These are phyloP conservation scores for Cenococcum geophilum DNA, from an alignment of 495 filamentous ascomycete species.

Conservation along the genomic window DNA sequence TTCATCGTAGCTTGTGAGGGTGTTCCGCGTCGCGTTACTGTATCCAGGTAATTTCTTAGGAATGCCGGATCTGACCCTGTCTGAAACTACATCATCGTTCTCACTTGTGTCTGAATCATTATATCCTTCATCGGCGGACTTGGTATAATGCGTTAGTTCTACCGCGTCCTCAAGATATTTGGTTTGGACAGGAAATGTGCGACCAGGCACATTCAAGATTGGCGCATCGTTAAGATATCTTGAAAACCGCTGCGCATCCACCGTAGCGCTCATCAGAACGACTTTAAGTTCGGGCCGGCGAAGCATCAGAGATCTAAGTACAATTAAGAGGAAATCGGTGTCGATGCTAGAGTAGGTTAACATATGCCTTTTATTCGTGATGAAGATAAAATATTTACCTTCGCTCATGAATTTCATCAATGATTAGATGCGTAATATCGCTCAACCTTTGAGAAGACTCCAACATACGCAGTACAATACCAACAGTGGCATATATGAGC, in stretches of 20 bases:
- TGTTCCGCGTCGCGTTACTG: constrained; percentile 63
- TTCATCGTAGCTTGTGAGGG: constrained; percentile 71
- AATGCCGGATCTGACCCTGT: constrained; percentile 25
- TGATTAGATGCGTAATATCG: constrained; percentile 84
- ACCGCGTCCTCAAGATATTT: constrained; percentile 89
- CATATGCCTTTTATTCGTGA: not conserved
- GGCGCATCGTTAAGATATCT: constrained; percentile 79
- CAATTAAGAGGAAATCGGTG: constrained; percentile 87
- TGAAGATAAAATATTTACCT: constrained; percentile 29
- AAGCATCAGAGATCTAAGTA: constrained; percentile 72
- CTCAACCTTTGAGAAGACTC: constrained; percentile 77
- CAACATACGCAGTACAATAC: constrained; percentile 95
- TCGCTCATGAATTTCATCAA: constrained; percentile 93
- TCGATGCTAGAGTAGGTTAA: constrained; percentile 56
- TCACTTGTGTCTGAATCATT: constrained; percentile 37
- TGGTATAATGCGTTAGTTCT: constrained; percentile 53
- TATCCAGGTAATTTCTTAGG: constrained; percentile 56
- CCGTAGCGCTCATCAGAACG: constrained; percentile 92
- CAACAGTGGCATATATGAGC: constrained; percentile 77
- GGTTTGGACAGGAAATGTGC: constrained; percentile 85
- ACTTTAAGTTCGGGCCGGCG: constrained; percentile 70
- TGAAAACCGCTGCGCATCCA: constrained; percentile 86
- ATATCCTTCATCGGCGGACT: constrained; percentile 2
- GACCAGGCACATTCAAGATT: constrained; percentile 79
- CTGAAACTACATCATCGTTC: constrained; percentile 47